Conservation (phyloP, 345 rosid genomes). For the Eucalyptus dawsonii region DNA sequence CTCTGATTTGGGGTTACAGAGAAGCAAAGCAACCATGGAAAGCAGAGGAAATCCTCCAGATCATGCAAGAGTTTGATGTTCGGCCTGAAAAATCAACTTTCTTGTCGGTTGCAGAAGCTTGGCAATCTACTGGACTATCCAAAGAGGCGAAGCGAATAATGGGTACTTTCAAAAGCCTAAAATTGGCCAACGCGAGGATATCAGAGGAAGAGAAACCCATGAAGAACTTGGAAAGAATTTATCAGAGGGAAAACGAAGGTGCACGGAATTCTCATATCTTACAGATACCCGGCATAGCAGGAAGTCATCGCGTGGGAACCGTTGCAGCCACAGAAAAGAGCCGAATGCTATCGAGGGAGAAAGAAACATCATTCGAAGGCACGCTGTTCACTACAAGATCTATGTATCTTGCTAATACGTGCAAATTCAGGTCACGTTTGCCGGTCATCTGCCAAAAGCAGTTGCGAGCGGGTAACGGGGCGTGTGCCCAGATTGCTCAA, state of each 20-base stretch:
- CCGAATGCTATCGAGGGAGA: background rate
- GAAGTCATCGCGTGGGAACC: background rate
- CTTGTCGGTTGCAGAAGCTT: slow-evolving; percentile 65
- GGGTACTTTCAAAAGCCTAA: background rate
- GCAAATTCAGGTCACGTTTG: slow-evolving; percentile 39
- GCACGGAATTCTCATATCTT: background rate
- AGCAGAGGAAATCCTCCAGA: slow-evolving; percentile 8
- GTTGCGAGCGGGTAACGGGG: slow-evolving; percentile 27
- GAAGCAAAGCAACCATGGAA: slow-evolving; percentile 83
- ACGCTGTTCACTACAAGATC: slow-evolving; percentile 17
- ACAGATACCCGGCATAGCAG: slow-evolving; percentile 3
- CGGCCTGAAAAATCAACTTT: slow-evolving; percentile 39
- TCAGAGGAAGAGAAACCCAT: slow-evolving; percentile 5
- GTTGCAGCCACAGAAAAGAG: slow-evolving; percentile 11
- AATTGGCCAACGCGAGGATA: background rate
- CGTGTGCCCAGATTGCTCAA: background rate
- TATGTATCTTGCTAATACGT: slow-evolving; percentile 11
- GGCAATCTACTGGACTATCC: slow-evolving; percentile 52
- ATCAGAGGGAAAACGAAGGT: background rate
- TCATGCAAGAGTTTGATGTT: slow-evolving; percentile 41
- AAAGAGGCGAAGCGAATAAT: slow-evolving; percentile 32
- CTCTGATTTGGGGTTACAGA: slow-evolving; percentile 84
- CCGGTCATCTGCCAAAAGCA: slow-evolving; percentile 44
- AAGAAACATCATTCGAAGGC: slow-evolving; percentile 8
- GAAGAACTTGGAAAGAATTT: background rate